These are phyloP conservation scores for Rhynchosporium graminicola DNA, from an alignment of 2,329 filamentous ascomycete species.

Conservation along the genomic window DNA sequence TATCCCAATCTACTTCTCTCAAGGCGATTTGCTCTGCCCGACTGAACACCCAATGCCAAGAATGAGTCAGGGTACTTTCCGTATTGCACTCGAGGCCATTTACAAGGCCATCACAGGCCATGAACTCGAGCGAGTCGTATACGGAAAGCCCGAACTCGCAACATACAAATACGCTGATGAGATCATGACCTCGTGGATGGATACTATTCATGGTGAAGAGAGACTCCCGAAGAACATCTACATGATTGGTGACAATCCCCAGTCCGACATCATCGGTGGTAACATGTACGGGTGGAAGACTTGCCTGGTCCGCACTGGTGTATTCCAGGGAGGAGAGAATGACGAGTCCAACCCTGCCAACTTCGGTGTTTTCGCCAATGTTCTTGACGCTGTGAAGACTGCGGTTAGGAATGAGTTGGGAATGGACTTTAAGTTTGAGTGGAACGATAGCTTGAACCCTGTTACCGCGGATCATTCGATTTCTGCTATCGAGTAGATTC, in stretches of 20 bases:
- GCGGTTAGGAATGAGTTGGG: slow-evolving; percentile 70
- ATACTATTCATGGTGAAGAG: slow-evolving; percentile 72
- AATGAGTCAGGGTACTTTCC: slow-evolving; percentile 75
- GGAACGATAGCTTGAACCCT: slow-evolving; percentile 71
- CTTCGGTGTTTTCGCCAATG: slow-evolving; percentile 75
- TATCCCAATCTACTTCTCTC: slow-evolving; percentile 74
- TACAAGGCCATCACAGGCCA: slow-evolving; percentile 70
- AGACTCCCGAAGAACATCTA: slow-evolving; percentile 68
- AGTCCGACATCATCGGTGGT: slow-evolving; percentile 72
- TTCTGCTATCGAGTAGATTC: slow-evolving; percentile 56
- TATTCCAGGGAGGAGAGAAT: slow-evolving; percentile 76
- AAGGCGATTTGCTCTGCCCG: slow-evolving; percentile 65
- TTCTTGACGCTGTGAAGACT: slow-evolving; percentile 68
- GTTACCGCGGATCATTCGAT: slow-evolving; percentile 55
- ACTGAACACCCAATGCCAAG: slow-evolving; percentile 65
- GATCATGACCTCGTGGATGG: slow-evolving; percentile 74
- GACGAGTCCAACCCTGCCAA: slow-evolving; percentile 75
- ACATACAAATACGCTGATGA: slow-evolving; percentile 81
- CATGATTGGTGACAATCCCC: slow-evolving; percentile 77
- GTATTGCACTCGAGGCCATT: slow-evolving; percentile 71
- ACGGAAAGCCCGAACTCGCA: slow-evolving; percentile 72
- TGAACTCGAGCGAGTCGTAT: slow-evolving; percentile 74
- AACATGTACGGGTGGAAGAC: slow-evolving; percentile 86
- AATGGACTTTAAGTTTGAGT: slow-evolving; percentile 73
- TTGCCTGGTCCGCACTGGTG: slow-evolving; percentile 74